Conservation (phyloP, 73 alveolate species). For the Paramecium pentaurelia region DNA sequence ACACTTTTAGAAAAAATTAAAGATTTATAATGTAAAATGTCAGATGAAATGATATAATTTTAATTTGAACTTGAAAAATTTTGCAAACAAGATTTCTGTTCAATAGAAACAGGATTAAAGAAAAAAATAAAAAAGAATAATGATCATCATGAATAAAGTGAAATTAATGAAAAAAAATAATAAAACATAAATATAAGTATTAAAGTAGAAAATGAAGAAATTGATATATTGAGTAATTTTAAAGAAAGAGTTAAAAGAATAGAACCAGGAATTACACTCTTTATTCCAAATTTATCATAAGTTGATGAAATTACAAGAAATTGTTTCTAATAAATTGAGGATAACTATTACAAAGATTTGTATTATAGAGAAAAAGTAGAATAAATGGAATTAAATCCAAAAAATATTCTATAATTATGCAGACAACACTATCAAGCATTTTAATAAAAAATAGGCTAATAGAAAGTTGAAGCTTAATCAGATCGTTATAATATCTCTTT, state of each 20-base stretch:
- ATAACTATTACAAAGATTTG: background rate
- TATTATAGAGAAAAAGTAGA: background rate
- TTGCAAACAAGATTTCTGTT: background rate
- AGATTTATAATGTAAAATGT: background rate
- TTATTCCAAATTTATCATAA: background rate
- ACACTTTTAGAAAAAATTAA: background rate
- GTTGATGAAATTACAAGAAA: background rate
- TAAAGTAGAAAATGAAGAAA: background rate
- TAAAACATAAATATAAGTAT: background rate
- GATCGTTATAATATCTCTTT: background rate
- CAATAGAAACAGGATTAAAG: background rate
- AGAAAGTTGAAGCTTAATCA: background rate
- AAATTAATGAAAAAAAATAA: background rate
- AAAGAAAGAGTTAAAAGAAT: background rate
- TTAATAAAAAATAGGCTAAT: background rate
- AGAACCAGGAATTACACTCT: background rate
- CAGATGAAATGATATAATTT: background rate
- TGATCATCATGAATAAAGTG: background rate
- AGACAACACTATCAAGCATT: background rate
- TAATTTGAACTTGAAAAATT: background rate
- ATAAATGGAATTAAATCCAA: background rate
- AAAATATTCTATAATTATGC: background rate
- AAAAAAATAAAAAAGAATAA: background rate
- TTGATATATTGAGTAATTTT: background rate
- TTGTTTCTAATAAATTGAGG: background rate